Base-by-base conservation (phyloP, 495 filamentous ascomycete genomes). In the Cercophora samala region DNA sequence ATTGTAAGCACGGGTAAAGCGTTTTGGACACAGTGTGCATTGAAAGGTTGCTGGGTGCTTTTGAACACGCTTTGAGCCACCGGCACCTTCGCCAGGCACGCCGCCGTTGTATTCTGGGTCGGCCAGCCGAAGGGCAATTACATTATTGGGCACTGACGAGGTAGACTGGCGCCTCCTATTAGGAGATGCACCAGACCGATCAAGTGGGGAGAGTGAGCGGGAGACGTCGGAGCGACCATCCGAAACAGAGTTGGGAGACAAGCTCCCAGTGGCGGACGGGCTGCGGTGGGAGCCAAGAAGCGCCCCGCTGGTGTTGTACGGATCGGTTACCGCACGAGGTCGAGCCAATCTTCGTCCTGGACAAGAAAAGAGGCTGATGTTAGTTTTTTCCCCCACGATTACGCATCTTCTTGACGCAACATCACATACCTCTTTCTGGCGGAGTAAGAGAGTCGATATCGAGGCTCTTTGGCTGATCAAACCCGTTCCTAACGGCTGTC, bases 1-100 rank as follows among this genome's bases (percentile, higher is more conserved):
- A 67, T 97, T 97, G 75, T 97, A 95, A 4, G 92, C 92, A 58
- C 92, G 86, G 1, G 92, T 96, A 70, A 95, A 96, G 5, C 89
- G 87, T 73, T 96, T 96, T 5, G 92, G 92, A 66, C 92, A 96
- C 5, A 96, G 82, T 13, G 76, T 89, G 71, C 92, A 96, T 69
- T 95, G 91, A 76, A 95, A 96, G 1, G 91, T 96, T 4, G 92
- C 92, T 1, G 95, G 95, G 73, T 99, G 95, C 70, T 97, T 99
- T 74, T 99, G 95, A 11, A 91, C 87, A 9, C 95, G 90, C 71
- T 91, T 94, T 4, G 84, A 77, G 15, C 72, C 78, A 23, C 82
- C 82, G n/a, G 80, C 79, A 37, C 74, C 76, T n/a, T 73, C 75
- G 21, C 87, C 85, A 51, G 78, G 77, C 15, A 68, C 68, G 22